phyloP scores from a whole-genome alignment of 352 stramenopile genomes.

The Phytophthora pluvialis region DNA sequence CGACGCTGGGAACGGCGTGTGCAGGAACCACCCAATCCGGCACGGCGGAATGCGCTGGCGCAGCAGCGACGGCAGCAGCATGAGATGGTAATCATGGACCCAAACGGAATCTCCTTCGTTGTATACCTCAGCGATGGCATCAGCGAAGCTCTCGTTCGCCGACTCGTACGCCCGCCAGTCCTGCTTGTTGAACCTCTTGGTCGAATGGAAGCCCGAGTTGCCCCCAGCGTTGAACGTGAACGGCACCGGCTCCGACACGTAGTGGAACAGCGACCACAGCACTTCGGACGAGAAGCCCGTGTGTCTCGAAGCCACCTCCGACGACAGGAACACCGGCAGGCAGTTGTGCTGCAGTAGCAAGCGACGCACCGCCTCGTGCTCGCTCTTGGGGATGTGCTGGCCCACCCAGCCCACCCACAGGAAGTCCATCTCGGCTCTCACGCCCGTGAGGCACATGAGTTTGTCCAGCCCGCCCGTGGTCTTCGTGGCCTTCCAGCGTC shows the following conservation, averaged over 20 bases:
- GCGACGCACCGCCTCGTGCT: constrained; percentile 74
- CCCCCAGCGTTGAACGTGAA: constrained; percentile 48
- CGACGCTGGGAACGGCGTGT: constrained; percentile 88
- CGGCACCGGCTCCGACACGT: constrained; percentile 78
- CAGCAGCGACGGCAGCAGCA: constrained; percentile 87
- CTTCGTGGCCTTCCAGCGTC: constrained; percentile 85
- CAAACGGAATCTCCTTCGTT: constrained; percentile 90
- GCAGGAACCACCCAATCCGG: constrained; percentile 89
- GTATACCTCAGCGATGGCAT: constrained; percentile 87
- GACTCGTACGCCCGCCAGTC: constrained; percentile 90
- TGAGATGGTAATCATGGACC: constrained; percentile 92
- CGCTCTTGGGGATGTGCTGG: constrained; percentile 84
- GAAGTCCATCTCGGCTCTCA: constrained; percentile 71
- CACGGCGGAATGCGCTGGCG: constrained; percentile 74
- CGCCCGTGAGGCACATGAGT: constrained; percentile 80
- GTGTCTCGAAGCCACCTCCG: constrained; percentile 86
- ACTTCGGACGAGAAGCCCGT: constrained; percentile 91
- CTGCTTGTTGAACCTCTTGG: constrained; percentile 88
- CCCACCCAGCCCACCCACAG: constrained; percentile 92
- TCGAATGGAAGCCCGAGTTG: constrained; percentile 52
- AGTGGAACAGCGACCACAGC: constrained; percentile 93
- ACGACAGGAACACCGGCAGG: constrained; percentile 86
- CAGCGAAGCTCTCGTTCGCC: constrained; percentile 87
- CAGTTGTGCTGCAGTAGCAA: constrained; percentile 89
- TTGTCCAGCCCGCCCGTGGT: constrained; percentile 88